These are phyloP conservation scores for Kazachstania psychrophila DNA, from an alignment of 805 yeast species.

Conservation along the genomic window DNA sequence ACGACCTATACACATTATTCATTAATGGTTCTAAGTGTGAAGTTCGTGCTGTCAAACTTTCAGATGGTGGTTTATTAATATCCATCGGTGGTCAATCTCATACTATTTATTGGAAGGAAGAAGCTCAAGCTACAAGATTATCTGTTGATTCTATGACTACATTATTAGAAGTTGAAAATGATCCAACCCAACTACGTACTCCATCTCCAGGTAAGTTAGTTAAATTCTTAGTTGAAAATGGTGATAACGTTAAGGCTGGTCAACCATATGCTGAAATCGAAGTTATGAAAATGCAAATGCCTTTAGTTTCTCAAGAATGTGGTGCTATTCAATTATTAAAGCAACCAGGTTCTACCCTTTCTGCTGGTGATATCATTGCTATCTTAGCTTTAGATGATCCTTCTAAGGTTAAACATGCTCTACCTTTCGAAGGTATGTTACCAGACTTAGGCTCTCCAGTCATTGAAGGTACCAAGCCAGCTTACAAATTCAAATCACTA, in stretches of 20 bases:
- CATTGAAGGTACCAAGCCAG: constrained; percentile 75
- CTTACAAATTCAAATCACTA: constrained; percentile 56
- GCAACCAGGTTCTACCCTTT: constrained; percentile 96
- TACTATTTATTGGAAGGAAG: constrained; percentile 95
- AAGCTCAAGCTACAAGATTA: constrained; percentile 87
- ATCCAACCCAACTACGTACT: constrained; percentile 96
- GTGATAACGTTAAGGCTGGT: constrained; percentile 86
- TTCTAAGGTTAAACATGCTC: constrained; percentile 91
- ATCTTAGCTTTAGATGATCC: constrained; percentile 93
- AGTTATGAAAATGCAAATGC: constrained; percentile 99
- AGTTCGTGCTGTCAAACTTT: constrained; percentile 77
- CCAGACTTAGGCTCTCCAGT: constrained; percentile 82
- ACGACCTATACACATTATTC: constrained; percentile 77
- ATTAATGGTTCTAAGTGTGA: constrained; percentile 87
- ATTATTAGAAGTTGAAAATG: constrained; percentile 87
- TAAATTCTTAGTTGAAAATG: constrained; percentile 85
- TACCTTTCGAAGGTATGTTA: constrained; percentile 88
- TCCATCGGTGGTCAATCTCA: constrained; percentile 90
- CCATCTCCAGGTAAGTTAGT: constrained; percentile 99
- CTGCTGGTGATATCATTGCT: constrained; percentile 95
- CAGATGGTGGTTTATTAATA: constrained; percentile 89
- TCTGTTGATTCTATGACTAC: constrained; percentile 95
- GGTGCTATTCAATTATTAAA: constrained; percentile 88
- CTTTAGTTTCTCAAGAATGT: constrained; percentile 84
- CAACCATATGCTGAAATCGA: constrained; percentile 97